Conservation (phyloP, 164 flowering plant species). For the Brasenia schreberi region DNA sequence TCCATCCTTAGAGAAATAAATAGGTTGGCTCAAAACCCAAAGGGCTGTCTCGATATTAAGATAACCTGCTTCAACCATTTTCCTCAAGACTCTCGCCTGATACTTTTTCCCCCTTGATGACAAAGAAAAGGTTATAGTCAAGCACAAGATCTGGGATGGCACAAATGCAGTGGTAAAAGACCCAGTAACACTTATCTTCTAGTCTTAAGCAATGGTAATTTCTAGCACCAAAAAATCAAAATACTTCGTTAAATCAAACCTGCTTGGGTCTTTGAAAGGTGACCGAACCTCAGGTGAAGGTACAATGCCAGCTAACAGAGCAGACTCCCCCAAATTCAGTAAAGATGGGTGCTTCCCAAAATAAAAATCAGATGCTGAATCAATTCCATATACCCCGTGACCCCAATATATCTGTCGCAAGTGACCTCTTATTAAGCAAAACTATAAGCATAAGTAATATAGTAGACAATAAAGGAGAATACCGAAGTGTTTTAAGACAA, state of each 20-base stretch:
- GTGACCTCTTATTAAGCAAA: not conserved
- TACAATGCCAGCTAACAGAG: slow-evolving; percentile 37
- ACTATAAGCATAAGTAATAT: too few species aligned
- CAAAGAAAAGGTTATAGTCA: slow-evolving; percentile 3
- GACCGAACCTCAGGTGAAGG: slow-evolving; percentile 41
- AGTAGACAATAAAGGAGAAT: too few species aligned
- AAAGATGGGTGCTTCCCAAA: slow-evolving; percentile 33
- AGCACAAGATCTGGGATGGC: not conserved
- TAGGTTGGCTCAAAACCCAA: slow-evolving; percentile 16
- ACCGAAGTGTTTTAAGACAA: too few species aligned
- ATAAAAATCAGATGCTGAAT: slow-evolving; percentile 33
- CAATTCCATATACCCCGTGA: slow-evolving; percentile 36
- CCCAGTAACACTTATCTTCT: not conserved
- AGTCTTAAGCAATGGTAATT: too few species aligned
- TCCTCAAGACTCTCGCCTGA: slow-evolving; percentile 39
- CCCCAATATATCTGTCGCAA: slow-evolving; percentile 35
- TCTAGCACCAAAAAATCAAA: not conserved
- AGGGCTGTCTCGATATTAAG: slow-evolving; percentile 27
- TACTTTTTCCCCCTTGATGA: slow-evolving; percentile 24
- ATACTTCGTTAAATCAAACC: slow-evolving; percentile 12
- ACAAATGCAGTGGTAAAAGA: not conserved
- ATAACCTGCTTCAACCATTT: slow-evolving; percentile 34
- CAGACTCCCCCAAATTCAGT: slow-evolving; percentile 34
- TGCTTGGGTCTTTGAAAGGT: slow-evolving; percentile 28
- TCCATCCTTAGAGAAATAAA: slow-evolving; percentile 10